These are phyloP conservation scores for Rugonectria rugulosa DNA, from an alignment of 2,329 filamentous ascomycete species.

Conservation along the genomic window DNA sequence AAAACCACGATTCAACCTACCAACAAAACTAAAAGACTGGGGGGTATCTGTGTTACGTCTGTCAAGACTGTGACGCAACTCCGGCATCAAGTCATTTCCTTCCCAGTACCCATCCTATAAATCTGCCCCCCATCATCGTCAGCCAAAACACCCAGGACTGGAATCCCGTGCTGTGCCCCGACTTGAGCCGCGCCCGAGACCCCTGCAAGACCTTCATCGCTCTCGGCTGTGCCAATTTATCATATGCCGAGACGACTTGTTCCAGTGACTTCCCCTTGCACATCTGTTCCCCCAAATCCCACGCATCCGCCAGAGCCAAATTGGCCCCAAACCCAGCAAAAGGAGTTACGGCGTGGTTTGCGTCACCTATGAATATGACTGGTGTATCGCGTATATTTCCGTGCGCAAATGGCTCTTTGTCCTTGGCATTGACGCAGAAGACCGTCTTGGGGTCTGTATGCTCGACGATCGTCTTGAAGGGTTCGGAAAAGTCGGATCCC, in stretches of 20 bases:
- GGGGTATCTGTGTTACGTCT: too few relatives aligned
- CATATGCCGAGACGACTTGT: constrained; percentile 44
- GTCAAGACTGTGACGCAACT: too few relatives aligned
- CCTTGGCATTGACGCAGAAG: constrained; percentile 50
- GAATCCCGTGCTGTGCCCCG: constrained; percentile 36
- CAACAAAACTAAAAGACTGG: too few relatives aligned
- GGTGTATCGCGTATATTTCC: constrained; percentile 29
- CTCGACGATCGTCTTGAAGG: constrained; percentile 49
- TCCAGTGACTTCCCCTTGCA: constrained; percentile 37
- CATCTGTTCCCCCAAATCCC: constrained; percentile 53
- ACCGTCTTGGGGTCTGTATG: constrained; percentile 48
- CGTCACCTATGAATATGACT: constrained; percentile 57
- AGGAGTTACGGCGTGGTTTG: constrained; percentile 58
- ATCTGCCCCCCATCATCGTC: constrained; percentile 28
- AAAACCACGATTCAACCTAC: too few relatives aligned
- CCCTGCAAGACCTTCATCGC: constrained; percentile 36
- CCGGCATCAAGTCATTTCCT: constrained; percentile 13
- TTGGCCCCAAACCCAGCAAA: constrained; percentile 60
- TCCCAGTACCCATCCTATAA: constrained; percentile 30
- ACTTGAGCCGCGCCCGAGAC: constrained; percentile 33
- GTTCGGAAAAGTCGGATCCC: constrained; percentile 46
- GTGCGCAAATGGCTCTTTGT: constrained; percentile 55
- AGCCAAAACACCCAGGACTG: constrained; percentile 33
- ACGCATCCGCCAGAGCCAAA: constrained; percentile 55
- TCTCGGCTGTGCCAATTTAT: constrained; percentile 46